Percentiles rank a stretch among this genome's conserved stretches.
Conservation (phyloP, 257 asterid species). For the Jacaranda copaia region DNA sequence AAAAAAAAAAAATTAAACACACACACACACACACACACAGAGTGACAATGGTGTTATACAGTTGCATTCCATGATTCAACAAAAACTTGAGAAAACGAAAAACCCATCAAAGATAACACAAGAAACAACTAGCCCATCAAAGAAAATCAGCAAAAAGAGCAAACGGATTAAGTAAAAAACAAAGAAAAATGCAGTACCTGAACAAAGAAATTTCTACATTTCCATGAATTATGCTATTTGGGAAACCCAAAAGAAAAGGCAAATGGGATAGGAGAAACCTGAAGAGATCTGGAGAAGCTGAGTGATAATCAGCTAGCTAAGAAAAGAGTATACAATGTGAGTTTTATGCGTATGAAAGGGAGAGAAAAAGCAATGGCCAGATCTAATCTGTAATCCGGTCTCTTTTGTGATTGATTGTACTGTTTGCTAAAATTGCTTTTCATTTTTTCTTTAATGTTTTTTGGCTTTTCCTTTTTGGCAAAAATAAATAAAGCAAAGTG, state of each 20-base stretch:
- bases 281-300: constrained; percentile 46
- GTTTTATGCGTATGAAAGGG: constrained; percentile 40
- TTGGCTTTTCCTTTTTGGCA: constrained; percentile 31
- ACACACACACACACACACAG: constrained; percentile 32
- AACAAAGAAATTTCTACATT: constrained; percentile 39
- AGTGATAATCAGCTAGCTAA: constrained; percentile 30
- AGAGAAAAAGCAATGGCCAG: constrained; percentile 47
- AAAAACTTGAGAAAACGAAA: constrained; percentile 1
- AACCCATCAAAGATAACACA: constrained; percentile 26
- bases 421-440: constrained; percentile 51
- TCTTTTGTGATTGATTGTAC: constrained; percentile 50
- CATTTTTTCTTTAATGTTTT: constrained; percentile 17
- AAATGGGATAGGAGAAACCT: not conserved
- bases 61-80: constrained; percentile 33
- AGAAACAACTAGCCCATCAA: constrained; percentile 30
- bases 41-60: constrained; percentile 10
- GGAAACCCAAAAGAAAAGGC: not conserved
- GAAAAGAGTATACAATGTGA: constrained; percentile 31
- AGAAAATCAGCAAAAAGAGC: not conserved
- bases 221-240: constrained; percentile 33
- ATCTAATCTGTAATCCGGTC: constrained; percentile 53
- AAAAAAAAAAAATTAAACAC: not conserved
- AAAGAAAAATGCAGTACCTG: constrained; percentile 45
- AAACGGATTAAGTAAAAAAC: not conserved
- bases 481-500: constrained; percentile 30